These are phyloP conservation scores for Gracilaria domingensis DNA, from an alignment of 23 red algal genomes.

Conservation along the genomic window DNA sequence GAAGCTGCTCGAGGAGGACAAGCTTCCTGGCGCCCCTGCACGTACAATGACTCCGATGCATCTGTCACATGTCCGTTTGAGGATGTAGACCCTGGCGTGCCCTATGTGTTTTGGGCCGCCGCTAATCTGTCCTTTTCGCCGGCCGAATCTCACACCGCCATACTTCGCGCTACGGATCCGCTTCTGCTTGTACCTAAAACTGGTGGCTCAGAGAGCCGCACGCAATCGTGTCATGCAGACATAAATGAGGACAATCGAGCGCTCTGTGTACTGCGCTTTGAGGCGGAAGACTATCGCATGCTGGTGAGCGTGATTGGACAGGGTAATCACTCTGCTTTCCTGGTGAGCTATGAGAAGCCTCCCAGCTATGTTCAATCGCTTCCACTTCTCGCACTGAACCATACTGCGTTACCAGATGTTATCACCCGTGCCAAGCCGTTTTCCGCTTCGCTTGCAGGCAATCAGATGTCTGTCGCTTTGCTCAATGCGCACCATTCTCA, in stretches of 20 bases:
- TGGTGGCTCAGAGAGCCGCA: background rate
- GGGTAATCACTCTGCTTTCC: conserved; percentile 33
- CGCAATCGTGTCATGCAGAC: conserved; percentile 29
- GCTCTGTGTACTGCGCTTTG: conserved; percentile 18
- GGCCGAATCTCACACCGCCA: background rate
- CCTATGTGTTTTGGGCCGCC: conserved; percentile 39
- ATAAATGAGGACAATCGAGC: conserved; percentile 29
- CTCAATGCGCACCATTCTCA: conserved; percentile 35
- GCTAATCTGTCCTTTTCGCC: conserved; percentile 38
- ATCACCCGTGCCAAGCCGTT: conserved; percentile 6
- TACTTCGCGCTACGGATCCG: background rate
- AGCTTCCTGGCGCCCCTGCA: conserved; percentile 32
- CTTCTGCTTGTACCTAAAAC: background rate
- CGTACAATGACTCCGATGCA: conserved; percentile 31
- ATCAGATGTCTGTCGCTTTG: conserved; percentile 44
- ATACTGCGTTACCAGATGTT: conserved; percentile 30
- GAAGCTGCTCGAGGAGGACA: conserved; percentile 57
- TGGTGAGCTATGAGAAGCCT: conserved; percentile 12
- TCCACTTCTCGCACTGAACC: conserved; percentile 34
- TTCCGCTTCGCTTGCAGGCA: conserved; percentile 38
- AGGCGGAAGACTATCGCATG: conserved; percentile 31
- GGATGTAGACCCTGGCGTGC: conserved; percentile 36
- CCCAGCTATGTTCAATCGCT: background rate
- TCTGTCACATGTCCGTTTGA: conserved; percentile 34
- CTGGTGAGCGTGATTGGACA: conserved; percentile 1